A percentile compares a stretch with the other conserved stretches of the same genome.
Conservation (phyloP, 2,329 filamentous ascomycete genomes). For the Alternaria atra region DNA sequence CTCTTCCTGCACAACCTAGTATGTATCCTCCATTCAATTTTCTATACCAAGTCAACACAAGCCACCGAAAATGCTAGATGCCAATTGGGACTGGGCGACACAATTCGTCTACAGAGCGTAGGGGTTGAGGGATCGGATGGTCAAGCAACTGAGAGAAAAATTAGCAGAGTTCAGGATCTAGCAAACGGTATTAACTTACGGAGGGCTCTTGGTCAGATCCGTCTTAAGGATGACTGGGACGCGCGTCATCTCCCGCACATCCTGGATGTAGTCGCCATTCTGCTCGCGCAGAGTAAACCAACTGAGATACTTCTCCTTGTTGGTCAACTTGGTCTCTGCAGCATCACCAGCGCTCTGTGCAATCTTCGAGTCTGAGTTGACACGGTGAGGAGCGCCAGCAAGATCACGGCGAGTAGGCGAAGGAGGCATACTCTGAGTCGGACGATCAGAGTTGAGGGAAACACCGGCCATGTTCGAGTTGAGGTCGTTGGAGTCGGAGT, state of each 20-base stretch:
- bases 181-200: slow-evolving; percentile 72
- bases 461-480: slow-evolving; percentile 93
- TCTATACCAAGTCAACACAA: slow-evolving; percentile 37
- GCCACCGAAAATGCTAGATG: slow-evolving; percentile 1
- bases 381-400: slow-evolving; percentile 78
- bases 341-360: slow-evolving; percentile 72
- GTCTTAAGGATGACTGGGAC: slow-evolving; percentile 99
- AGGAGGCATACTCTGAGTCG: slow-evolving; percentile 93
- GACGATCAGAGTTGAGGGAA: slow-evolving; percentile 81
- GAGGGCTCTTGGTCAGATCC: slow-evolving; percentile 97
- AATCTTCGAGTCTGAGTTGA: slow-evolving; percentile 93
- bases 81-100: background rate
- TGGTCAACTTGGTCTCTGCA: slow-evolving; percentile 80
- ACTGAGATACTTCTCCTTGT: slow-evolving; percentile 96
- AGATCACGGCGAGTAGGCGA: slow-evolving; percentile 83
- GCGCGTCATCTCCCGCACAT: slow-evolving; percentile 96
- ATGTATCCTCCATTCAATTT: slow-evolving; percentile 46
- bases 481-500: slow-evolving; percentile 81
- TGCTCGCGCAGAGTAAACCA: slow-evolving; percentile 91
- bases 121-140: slow-evolving; percentile 83
- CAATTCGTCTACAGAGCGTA: slow-evolving; percentile 65
- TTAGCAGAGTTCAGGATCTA: slow-evolving; percentile 24
- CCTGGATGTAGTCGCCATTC: slow-evolving; percentile 95
- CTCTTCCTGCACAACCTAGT: slow-evolving; percentile 29
- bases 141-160: slow-evolving; percentile 70